These are phyloP conservation scores for Noccaea bulbosa DNA, from an alignment of 345 rosid species.

Conservation along the genomic window DNA sequence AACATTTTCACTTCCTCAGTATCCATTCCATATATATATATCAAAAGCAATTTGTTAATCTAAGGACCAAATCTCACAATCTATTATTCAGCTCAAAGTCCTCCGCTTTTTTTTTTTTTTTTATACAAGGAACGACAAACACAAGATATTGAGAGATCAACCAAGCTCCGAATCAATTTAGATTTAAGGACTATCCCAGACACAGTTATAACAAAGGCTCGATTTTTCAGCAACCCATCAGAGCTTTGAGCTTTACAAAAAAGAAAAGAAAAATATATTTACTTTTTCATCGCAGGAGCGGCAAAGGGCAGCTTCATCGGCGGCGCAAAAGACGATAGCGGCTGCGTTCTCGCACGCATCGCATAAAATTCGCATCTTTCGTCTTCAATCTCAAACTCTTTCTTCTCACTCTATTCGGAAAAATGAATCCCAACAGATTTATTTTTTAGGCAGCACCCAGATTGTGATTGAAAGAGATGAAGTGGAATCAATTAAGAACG, in stretches of 20 bases:
- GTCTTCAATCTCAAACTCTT: constrained; percentile 10
- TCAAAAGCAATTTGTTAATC: constrained; percentile 2
- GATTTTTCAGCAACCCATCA: constrained; percentile 30
- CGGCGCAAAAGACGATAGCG: constrained; percentile 85
- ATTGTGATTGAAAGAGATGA: constrained; percentile 19
- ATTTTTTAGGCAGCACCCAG: constrained; percentile 20
- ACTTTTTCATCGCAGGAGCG: constrained; percentile 82
- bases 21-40: not conserved
- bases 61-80: constrained; percentile 19
- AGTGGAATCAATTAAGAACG: constrained; percentile 3
- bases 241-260: too few relatives aligned
- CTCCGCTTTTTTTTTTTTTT: constrained; percentile 13
- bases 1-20: not conserved
- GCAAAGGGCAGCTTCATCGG: constrained; percentile 90
- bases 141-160: constrained; percentile 23
- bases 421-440: constrained; percentile 13
- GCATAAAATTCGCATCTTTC: constrained; percentile 69
- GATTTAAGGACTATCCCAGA: not conserved
- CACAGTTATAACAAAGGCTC: constrained; percentile 16
- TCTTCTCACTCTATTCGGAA: constrained; percentile 21
- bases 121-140: constrained; percentile 7
- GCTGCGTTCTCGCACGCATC: constrained; percentile 80
- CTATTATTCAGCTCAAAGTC: constrained; percentile 7
- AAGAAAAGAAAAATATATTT: not conserved
- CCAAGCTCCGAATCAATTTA: not conserved